Evolutionary conservation across 345 rosid genomes (phyloP), one percentile per base, ranked within the genome.

Genomic region (Sonneratia alba): DNA sequence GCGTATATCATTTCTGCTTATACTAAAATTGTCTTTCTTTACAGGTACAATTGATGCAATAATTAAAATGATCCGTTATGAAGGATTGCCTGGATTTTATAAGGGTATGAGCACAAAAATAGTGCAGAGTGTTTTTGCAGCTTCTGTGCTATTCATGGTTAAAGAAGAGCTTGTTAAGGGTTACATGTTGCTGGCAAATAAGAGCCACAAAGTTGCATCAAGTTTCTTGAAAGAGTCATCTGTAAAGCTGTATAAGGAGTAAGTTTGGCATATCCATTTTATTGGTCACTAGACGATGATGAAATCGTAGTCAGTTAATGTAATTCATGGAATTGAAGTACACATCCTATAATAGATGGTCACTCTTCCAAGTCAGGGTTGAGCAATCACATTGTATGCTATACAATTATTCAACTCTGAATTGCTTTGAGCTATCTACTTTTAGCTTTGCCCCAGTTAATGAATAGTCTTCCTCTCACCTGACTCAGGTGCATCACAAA

Each of bases 101-200:
- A 88, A 85, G 80, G 93, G 91, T 63, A 88, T 88, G 93, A 78
- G 89, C 80, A 88, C 93, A 53, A 88, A 88, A 77, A 88, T 88
- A 67, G 88, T 86, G 38, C 91, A 88, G 69, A 88, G 93, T 72
- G 91, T 88, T 71, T 85, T 88, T 81, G 91, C 93, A 24, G 93
- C 93, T 72, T 85, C 93, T 73, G 83, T 88, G 48, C 87, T 88
- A 68, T 88, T 88, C 83, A 86, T 88, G 93, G 70, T 85, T 11
- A 88, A 88, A 80, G 93, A 88, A 76, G 93, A 87, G 78, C 79
- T 88, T 67, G 83, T 88, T 61, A 87, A 82, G 76, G 87, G 76
- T 72, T 88, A 82, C 81, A 70, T 77, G 63, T 70, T 68, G 32
- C 79, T 86, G 68, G 79, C 78, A 63, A 70, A 79, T 66, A 88